These are phyloP conservation scores for Serendipita sp. DNA, from an alignment of 768 basidiomycete species.

Conservation along the genomic window DNA sequence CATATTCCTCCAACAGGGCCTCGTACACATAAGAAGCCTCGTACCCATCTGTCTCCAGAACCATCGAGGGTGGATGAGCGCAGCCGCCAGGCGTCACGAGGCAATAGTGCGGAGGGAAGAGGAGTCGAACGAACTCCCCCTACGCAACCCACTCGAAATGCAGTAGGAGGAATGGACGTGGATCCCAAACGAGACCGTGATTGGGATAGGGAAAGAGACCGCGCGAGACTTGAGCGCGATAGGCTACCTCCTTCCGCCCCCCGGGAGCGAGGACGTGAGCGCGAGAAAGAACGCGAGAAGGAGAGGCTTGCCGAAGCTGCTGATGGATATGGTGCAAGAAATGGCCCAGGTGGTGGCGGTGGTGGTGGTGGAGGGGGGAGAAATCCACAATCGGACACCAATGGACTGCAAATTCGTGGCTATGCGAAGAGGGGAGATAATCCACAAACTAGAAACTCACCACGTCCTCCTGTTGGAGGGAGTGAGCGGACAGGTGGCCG, in stretches of 20 bases:
- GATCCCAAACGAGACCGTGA: conserved; percentile 20
- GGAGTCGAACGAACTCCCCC: conserved; percentile 13
- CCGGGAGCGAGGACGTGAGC: conserved; percentile 24
- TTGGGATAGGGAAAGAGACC: conserved; percentile 20
- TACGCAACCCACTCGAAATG: conserved; percentile 28
- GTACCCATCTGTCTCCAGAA: conserved; percentile 24
- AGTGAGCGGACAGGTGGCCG: conserved; percentile 24
- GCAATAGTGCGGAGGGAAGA: too few relatives aligned
- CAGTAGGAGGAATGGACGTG: conserved; percentile 23
- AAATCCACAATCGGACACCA: neutral
- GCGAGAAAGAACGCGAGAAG: conserved; percentile 19
- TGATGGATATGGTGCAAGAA: neutral
- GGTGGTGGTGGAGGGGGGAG: conserved; percentile 14
- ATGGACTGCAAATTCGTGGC: conserved; percentile 4
- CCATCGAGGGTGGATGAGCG: conserved; percentile 16
- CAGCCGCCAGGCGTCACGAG: neutral
- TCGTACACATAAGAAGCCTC: conserved; percentile 57
- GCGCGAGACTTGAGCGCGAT: neutral
- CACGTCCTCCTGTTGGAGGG: conserved; percentile 19
- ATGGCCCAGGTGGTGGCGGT: conserved; percentile 25
- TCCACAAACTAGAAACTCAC: conserved; percentile 6
- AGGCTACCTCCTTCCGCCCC: neutral
- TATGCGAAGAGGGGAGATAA: neutral
- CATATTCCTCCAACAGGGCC: conserved; percentile 56
- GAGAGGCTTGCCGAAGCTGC: conserved; percentile 7